Percentiles rank a stretch among this genome's conserved stretches.
These are phyloP conservation scores for Adansonia gregorii DNA, from an alignment of 441 rosid species.

Conservation along the genomic window DNA sequence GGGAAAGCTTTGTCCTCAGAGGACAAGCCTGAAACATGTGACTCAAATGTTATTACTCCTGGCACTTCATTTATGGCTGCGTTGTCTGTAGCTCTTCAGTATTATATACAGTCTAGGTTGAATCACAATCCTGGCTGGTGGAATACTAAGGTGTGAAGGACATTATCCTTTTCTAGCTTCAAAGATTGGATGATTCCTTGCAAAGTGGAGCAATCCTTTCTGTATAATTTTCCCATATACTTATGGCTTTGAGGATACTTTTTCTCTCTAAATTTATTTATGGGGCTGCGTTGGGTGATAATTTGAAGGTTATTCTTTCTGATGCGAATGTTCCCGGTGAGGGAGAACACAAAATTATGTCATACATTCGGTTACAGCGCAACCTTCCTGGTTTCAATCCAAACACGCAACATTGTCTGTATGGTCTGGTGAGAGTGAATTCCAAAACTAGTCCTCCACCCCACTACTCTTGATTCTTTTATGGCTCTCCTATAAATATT, in stretches of 20 bases:
- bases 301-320: conserved; percentile 96
- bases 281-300: conserved; percentile 65
- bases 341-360: conserved; percentile 98
- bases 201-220: conserved; percentile 52
- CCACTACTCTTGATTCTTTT: neutral
- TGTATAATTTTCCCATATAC: conserved; percentile 36
- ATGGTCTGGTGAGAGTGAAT: conserved; percentile 74
- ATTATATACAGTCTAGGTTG: conserved; percentile 82
- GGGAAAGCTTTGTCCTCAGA: conserved; percentile 58
- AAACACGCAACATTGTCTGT: conserved; percentile 88
- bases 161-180: conserved; percentile 32
- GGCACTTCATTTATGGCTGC: conserved; percentile 93
- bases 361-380: conserved; percentile 85
- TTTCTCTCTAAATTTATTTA: conserved; percentile 62
- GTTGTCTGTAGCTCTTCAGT: conserved; percentile 87
- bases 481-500: neutral
- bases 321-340: conserved; percentile 97
- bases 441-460: neutral
- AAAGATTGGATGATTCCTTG: conserved; percentile 52
- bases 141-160: conserved; percentile 71
- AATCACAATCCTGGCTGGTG: conserved; percentile 83
- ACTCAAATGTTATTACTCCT: conserved; percentile 97
- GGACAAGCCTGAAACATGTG: conserved; percentile 79
- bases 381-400: conserved; percentile 85
- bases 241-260: conserved; percentile 53